phyloP scores from a whole-genome alignment of 2,329 filamentous ascomycete species.

The Tolypocladium endophyticum region DNA sequence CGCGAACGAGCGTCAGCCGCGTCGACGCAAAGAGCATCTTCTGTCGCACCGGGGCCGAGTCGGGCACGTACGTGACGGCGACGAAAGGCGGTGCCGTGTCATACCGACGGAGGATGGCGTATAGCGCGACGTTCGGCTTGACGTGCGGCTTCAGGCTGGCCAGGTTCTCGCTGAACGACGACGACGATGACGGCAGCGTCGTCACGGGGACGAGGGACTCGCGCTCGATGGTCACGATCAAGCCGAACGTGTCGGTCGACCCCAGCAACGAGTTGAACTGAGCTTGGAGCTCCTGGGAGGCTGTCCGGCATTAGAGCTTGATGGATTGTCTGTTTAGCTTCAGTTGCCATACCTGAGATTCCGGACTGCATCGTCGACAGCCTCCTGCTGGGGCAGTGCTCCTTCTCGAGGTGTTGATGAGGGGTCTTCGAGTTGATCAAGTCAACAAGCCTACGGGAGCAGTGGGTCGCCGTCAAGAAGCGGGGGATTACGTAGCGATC shows the following conservation, averaged over 20 bases:
- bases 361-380: constrained; percentile 58
- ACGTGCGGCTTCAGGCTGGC: constrained; percentile 51
- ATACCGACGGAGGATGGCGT: constrained; percentile 64
- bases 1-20: constrained; percentile 61
- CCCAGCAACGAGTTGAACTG: constrained; percentile 62
- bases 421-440: neutral
- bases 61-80: constrained; percentile 70
- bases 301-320: constrained; percentile 27
- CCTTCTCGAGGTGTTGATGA: neutral
- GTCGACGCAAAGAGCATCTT: constrained; percentile 83
- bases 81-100: constrained; percentile 47
- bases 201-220: constrained; percentile 56
- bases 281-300: constrained; percentile 65
- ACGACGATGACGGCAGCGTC: constrained; percentile 39
- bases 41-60: constrained; percentile 66
- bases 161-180: constrained; percentile 56
- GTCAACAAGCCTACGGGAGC: too few species aligned
- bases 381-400: neutral
- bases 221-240: constrained; percentile 59
- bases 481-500: neutral
- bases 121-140: constrained; percentile 56
- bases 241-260: constrained; percentile 51
- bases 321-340: neutral
- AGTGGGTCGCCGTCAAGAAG: too few species aligned
- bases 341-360: constrained; percentile 50